Base-by-base conservation (phyloP, 1,284 basidiomycete species). In the Ganoderma boninense region DNA sequence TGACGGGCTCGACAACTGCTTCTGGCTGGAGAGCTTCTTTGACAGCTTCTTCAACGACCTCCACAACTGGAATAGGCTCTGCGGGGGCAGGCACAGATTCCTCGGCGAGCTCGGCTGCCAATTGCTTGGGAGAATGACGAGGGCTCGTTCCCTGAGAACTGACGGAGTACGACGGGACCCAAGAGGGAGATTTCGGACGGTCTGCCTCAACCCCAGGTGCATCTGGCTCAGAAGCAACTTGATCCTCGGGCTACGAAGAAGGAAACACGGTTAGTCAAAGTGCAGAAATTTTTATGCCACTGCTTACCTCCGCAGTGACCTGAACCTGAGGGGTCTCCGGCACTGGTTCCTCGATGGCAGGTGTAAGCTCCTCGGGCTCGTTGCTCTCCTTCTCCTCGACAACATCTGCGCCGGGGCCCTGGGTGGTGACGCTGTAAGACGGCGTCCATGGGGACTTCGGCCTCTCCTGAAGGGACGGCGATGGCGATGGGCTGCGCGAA, bases 371-470 rank as follows among this genome's bases (percentile, higher is more conserved):
- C 65, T 78, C 79, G 16, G 79, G 65, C 40, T 76, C 72, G 14
- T 71, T 77, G 52, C 79, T 77, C 62, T 79, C 79, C 11, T 77
- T 72, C 29, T 79, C 80, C 32, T 77, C 73, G 35, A 56, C 70
- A 52, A 40, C 63, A 32, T 71, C 72, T 26, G 67, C 65, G 43
- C 77, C 79, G 52, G 80, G 79, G 56, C 82, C 84, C 75, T 83
- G 83, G 32, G 66, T 78, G 8, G 75, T 81, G 42, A 85, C 84
- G 61, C 79, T 82, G 75, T 85, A 85, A 4, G 84, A 84, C 5
- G 84, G 82, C 7, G 82, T 84, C 83, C 82, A 85, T 5, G 83
- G 84, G 10, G 82, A 82, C 72, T 80, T 81, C n/a, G 82, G 81
- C 49, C 80, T 74, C 52, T 82, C 78, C 20, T 71, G 60, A 43